Evolutionary conservation across 345 rosid genomes (phyloP).

Genomic region (Cardiospermum halicacabum): DNA sequence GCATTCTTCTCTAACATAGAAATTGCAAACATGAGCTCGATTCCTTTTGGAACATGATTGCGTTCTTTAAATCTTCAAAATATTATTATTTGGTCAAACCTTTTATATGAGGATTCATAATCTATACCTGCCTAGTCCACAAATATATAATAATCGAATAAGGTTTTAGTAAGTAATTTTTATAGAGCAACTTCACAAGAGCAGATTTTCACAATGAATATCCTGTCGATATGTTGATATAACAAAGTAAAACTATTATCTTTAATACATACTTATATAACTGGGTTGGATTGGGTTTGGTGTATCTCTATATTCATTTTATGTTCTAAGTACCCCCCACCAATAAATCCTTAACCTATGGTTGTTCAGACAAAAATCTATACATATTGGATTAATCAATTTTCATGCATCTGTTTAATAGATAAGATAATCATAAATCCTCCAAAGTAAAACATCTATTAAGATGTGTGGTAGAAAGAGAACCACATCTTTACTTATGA

Average conservation of each 20-base stretch:
- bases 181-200: no score
- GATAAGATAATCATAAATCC: background rate
- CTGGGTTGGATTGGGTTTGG: no score
- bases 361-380: background rate
- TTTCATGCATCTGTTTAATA: background rate
- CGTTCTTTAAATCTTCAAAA: constrained; percentile 92
- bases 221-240: no score
- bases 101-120: constrained; percentile 97
- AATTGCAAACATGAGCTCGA: constrained; percentile 95
- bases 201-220: no score
- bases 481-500: background rate
- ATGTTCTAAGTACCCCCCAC: no score
- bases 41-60: constrained; percentile 88
- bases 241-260: no score
- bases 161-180: background rate
- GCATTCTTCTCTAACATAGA: constrained; percentile 88
- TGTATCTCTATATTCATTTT: no score
- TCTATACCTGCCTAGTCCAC: constrained; percentile 95
- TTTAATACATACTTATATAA: no score
- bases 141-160: constrained; percentile 12
- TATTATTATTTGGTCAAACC: constrained; percentile 77
- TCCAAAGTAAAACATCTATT: background rate
- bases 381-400: constrained; percentile 1
- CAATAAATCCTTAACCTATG: no score
- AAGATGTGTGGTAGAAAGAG: background rate